Conservation (phyloP, 2,329 filamentous ascomycete species). For the Alternaria triticina region DNA sequence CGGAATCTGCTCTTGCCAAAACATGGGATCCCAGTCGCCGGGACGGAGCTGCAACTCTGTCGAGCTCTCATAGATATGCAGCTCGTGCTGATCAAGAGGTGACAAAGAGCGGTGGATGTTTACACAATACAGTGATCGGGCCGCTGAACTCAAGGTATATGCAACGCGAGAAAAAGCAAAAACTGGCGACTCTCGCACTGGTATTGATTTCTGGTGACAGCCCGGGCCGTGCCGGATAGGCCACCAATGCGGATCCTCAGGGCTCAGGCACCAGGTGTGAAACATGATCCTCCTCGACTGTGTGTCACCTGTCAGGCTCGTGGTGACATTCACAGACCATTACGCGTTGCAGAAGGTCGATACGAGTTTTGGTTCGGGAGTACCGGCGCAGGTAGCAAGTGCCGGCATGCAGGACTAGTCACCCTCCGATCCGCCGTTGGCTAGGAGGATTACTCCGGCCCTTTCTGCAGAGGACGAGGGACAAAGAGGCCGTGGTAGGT, state of each 20-base stretch:
- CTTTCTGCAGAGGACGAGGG: background rate
- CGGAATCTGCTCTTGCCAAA: background rate
- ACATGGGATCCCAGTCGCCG: background rate
- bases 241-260: slow-evolving; percentile 12
- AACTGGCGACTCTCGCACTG: background rate
- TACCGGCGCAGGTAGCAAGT: slow-evolving; percentile 6
- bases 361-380: background rate
- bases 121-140: background rate
- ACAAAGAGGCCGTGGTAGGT: background rate
- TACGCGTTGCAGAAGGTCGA: background rate
- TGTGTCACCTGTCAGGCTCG: slow-evolving; percentile 10
- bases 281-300: slow-evolving; percentile 10
- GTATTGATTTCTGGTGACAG: slow-evolving; percentile 20
- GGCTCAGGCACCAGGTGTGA: slow-evolving; percentile 9
- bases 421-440: background rate
- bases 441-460: background rate
- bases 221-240: slow-evolving; percentile 33
- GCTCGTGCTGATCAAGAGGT: background rate
- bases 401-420: slow-evolving; percentile 1
- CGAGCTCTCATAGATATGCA: background rate
- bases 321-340: background rate
- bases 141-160: background rate
- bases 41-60: background rate
- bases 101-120: background rate
- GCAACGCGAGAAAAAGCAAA: background rate